phyloP scores from a whole-genome alignment of 768 basidiomycete genomes.

The Boletus rex-veris region DNA sequence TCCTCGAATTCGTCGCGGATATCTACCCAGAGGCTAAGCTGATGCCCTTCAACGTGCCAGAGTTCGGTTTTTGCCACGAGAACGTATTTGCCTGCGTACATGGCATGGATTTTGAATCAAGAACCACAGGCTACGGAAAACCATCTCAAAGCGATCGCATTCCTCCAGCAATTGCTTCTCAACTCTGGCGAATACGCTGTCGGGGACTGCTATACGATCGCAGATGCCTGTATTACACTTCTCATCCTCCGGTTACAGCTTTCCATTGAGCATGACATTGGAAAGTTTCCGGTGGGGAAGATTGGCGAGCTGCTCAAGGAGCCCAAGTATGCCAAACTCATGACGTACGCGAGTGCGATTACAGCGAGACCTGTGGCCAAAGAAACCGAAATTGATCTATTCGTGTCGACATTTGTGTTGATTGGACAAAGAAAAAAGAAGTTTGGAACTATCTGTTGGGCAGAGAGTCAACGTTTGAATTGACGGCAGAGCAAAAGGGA shows the following conservation, averaged over 20 bases:
- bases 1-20: conserved; percentile 64
- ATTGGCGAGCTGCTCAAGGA: conserved; percentile 39
- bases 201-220: conserved; percentile 49
- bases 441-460: neutral
- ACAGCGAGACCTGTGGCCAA: conserved; percentile 50
- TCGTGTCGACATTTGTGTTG: neutral
- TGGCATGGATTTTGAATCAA: conserved; percentile 34
- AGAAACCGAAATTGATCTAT: conserved; percentile 30
- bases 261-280: conserved; percentile 44
- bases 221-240: conserved; percentile 57
- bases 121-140: conserved; percentile 34
- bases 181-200: conserved; percentile 36
- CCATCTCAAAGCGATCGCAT: conserved; percentile 41
- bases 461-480: neutral
- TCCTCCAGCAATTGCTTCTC: conserved; percentile 48
- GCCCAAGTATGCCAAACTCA: conserved; percentile 45
- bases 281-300: conserved; percentile 45
- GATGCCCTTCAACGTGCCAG: conserved; percentile 52
- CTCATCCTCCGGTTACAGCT: conserved; percentile 51
- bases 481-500: too few species aligned
- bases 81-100: conserved; percentile 39
- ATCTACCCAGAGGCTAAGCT: conserved; percentile 43
- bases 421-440: neutral
- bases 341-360: conserved; percentile 45
- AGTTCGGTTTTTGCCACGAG: conserved; percentile 50